phyloP scores from a whole-genome alignment of 495 filamentous ascomycete species.

The Penicillium paradoxum region DNA sequence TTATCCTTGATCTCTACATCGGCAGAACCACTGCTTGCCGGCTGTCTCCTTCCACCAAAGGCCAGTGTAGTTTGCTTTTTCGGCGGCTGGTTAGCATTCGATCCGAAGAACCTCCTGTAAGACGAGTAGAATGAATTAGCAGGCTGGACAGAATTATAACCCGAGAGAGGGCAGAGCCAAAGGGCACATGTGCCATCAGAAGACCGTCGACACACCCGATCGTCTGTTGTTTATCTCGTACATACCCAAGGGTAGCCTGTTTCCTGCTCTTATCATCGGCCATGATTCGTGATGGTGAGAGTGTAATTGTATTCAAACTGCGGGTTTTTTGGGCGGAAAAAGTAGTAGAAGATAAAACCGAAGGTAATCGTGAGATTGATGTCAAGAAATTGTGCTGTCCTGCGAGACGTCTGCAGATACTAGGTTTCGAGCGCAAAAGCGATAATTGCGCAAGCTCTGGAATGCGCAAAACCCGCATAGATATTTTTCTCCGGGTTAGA shows the following conservation, averaged over 20 bases:
- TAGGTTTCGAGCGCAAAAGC: constrained; percentile 15
- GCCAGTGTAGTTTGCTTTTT: constrained; percentile 71
- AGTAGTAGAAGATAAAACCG: background rate
- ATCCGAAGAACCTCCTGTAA: constrained; percentile 42
- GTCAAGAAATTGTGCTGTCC: background rate
- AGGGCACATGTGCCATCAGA: background rate
- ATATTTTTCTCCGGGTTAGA: background rate
- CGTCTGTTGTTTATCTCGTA: constrained; percentile 71
- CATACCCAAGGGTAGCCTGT: constrained; percentile 93
- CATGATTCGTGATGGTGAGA: constrained; percentile 21
- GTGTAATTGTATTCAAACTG: background rate
- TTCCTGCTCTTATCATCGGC: constrained; percentile 48
- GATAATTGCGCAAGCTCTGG: constrained; percentile 16
- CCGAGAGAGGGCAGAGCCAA: background rate
- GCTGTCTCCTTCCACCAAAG: constrained; percentile 46
- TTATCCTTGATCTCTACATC: constrained; percentile 28
- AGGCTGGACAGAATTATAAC: background rate
- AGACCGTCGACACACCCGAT: constrained; percentile 63
- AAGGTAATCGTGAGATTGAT: background rate
- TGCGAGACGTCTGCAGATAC: background rate
- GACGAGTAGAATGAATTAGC: constrained; percentile 1
- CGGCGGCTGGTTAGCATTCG: constrained; percentile 41
- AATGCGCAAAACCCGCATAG: constrained; percentile 29
- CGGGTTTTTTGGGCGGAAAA: background rate
- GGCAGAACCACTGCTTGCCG: constrained; percentile 18